phyloP scores from a whole-genome alignment of 805 yeast species.

The Zygosaccharomyces lentus region DNA sequence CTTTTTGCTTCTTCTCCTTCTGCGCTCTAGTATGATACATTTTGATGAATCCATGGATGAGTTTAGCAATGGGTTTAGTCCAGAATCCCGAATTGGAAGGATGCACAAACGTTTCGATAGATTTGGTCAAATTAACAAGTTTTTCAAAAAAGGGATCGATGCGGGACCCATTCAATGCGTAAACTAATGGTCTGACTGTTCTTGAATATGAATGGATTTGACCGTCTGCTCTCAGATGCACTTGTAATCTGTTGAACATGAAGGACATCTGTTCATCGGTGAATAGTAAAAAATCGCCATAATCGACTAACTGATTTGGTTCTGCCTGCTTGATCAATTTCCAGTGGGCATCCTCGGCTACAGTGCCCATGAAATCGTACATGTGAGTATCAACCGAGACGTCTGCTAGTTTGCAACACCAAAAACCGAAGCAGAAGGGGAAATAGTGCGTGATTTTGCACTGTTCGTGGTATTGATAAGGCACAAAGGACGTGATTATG shows the following conservation, averaged over 20 bases:
- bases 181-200: constrained; percentile 47
- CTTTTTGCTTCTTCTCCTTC: constrained; percentile 41
- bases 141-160: constrained; percentile 46
- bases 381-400: constrained; percentile 58
- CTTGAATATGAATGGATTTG: constrained; percentile 42
- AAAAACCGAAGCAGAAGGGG: constrained; percentile 65
- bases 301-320: constrained; percentile 1
- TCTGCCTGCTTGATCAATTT: constrained; percentile 18
- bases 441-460: constrained; percentile 51
- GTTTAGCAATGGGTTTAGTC: constrained; percentile 65
- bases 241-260: constrained; percentile 52
- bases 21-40: constrained; percentile 56
- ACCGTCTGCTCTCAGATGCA: constrained; percentile 37
- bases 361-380: constrained; percentile 58
- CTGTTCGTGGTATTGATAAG: constrained; percentile 36
- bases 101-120: constrained; percentile 77
- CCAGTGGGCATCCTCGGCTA: constrained; percentile 47
- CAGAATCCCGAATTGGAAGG: constrained; percentile 94
- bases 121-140: constrained; percentile 53
- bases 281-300: constrained; percentile 57
- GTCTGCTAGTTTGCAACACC: constrained; percentile 53
- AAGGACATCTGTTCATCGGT: constrained; percentile 56
- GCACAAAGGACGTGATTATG: constrained; percentile 51
- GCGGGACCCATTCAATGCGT: constrained; percentile 53
- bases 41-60: constrained; percentile 55